These are phyloP conservation scores for Cladorrhinum samala DNA, from an alignment of 495 filamentous ascomycete genomes.

Conservation along the genomic window DNA sequence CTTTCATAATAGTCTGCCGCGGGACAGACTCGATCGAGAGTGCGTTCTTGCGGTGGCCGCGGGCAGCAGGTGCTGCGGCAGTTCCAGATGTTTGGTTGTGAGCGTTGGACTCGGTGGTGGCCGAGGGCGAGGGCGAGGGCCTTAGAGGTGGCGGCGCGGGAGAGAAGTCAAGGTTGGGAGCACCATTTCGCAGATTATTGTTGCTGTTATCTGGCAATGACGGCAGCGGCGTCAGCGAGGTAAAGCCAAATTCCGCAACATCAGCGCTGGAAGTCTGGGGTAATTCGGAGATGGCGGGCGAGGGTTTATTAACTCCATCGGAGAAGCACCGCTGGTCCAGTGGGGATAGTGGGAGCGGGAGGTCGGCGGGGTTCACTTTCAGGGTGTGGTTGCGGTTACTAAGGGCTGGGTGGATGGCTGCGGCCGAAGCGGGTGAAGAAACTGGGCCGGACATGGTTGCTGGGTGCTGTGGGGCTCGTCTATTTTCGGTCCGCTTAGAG, in stretches of 20 bases:
- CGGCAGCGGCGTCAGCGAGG: not conserved
- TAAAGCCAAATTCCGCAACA: slow-evolving; percentile 1
- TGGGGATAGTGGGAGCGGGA: slow-evolving; percentile 10
- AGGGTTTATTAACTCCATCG: slow-evolving; percentile 21
- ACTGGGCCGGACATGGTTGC: slow-evolving; percentile 29
- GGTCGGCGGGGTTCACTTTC: slow-evolving; percentile 12
- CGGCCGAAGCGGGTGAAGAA: slow-evolving; percentile 33
- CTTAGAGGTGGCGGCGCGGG: slow-evolving; percentile 11
- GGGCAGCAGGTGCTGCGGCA: slow-evolving; percentile 5
- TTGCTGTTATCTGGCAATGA: slow-evolving; percentile 4
- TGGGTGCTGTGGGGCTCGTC: slow-evolving; percentile 14
- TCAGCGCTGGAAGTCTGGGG: slow-evolving; percentile 19
- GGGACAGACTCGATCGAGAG: slow-evolving; percentile 68
- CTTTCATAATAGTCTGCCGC: slow-evolving; percentile 81
- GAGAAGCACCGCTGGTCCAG: slow-evolving; percentile 6
- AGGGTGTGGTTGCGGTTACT: slow-evolving; percentile 13
- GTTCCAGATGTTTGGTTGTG: slow-evolving; percentile 4
- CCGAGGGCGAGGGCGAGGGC: not conserved
- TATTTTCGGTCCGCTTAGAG: slow-evolving; percentile 17
- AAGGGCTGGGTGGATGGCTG: slow-evolving; percentile 36
- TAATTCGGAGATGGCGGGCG: slow-evolving; percentile 15
- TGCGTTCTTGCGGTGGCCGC: slow-evolving; percentile 52
- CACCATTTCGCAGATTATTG: slow-evolving; percentile 4
- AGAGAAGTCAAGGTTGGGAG: slow-evolving; percentile 1
- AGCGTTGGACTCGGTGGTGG: slow-evolving; percentile 4